A percentile compares a stretch with the other conserved stretches of the same genome.
phyloP scores from a whole-genome alignment of 345 rosid species.

The Conringia planisiliqua region DNA sequence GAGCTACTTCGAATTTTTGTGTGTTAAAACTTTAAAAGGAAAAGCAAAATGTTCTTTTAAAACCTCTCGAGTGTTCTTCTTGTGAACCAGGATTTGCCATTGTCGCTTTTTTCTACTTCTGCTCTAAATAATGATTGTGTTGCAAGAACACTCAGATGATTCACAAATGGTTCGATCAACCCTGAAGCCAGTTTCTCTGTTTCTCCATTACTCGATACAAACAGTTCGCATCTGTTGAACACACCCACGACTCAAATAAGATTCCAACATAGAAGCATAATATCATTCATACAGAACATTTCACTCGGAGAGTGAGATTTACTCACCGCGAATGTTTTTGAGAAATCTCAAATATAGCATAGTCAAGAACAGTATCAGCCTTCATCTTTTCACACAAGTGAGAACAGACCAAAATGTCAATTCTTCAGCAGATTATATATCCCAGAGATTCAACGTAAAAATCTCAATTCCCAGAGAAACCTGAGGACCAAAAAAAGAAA shows the following conservation, averaged over 20 bases:
- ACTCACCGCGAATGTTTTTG: constrained; percentile 70
- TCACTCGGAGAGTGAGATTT: neutral
- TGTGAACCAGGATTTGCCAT: constrained; percentile 71
- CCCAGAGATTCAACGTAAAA: constrained; percentile 1
- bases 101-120: constrained; percentile 43
- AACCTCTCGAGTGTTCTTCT: constrained; percentile 95
- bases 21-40: neutral
- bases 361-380: constrained; percentile 57
- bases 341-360: constrained; percentile 75
- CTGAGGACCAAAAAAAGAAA: neutral
- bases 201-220: constrained; percentile 65
- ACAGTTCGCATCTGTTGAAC: constrained; percentile 52
- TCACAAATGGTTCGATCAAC: constrained; percentile 63
- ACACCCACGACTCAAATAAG: neutral
- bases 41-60: neutral
- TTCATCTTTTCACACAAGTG: constrained; percentile 47
- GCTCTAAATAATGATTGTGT: constrained; percentile 55
- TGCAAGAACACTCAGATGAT: constrained; percentile 72
- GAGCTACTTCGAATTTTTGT: neutral
- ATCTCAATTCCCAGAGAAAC: neutral
- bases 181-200: constrained; percentile 90
- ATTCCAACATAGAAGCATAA: neutral
- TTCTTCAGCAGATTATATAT: constrained; percentile 1
- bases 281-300: neutral
- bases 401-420: constrained; percentile 4